These are phyloP conservation scores for Iberis amara DNA, from an alignment of 441 rosid species.

Conservation along the genomic window DNA sequence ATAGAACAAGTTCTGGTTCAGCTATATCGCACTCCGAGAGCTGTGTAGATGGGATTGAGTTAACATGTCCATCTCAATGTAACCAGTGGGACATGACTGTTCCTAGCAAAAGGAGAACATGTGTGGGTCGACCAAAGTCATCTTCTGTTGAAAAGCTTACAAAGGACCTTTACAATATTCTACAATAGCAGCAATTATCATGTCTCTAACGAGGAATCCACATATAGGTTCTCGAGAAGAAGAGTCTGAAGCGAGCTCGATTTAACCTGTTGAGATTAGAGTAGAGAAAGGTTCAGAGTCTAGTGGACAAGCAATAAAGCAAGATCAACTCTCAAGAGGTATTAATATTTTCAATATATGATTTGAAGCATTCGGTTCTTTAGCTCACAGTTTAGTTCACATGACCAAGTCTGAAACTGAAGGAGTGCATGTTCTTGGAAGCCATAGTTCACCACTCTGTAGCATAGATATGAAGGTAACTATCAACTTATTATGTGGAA, in stretches of 20 bases:
- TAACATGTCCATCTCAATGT: slow-evolving; percentile 10
- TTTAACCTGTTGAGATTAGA: background rate
- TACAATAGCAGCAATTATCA: slow-evolving; percentile 88
- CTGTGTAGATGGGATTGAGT: slow-evolving; percentile 45
- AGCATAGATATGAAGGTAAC: background rate
- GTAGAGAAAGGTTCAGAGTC: no score
- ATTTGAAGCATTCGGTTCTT: no score
- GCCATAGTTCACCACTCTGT: background rate
- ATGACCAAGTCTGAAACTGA: background rate
- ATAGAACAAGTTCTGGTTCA: slow-evolving; percentile 94
- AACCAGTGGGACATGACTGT: slow-evolving; percentile 80
- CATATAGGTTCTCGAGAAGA: background rate
- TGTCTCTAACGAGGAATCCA: slow-evolving; percentile 28
- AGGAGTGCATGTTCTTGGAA: no score
- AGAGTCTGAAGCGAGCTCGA: background rate
- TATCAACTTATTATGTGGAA: no score
- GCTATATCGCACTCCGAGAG: slow-evolving; percentile 94
- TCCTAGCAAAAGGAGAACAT: slow-evolving; percentile 77
- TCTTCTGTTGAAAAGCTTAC: slow-evolving; percentile 92
- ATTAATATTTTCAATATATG: no score
- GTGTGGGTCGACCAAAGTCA: slow-evolving; percentile 70
- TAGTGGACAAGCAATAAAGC: background rate
- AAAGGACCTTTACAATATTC: slow-evolving; percentile 69
- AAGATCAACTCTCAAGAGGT: background rate
- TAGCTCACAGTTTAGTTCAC: background rate